Evolutionary conservation across 768 basidiomycete species (phyloP), one percentile per base, ranked within the genome.

Genomic region (Leucosporidium creatinivorum): DNA sequence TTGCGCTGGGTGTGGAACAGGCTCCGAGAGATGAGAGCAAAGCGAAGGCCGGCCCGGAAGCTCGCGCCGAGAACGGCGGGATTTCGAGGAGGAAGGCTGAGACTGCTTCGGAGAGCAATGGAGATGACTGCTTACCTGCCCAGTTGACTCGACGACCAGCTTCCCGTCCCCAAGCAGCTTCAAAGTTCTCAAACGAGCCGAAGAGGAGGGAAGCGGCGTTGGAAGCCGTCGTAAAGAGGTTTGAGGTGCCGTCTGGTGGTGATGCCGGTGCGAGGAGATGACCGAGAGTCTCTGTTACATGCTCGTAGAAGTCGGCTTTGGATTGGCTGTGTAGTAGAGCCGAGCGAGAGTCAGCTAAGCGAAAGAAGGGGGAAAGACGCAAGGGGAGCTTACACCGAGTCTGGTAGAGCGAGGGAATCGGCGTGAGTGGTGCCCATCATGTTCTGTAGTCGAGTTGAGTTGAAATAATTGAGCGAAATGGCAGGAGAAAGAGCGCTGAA

Each of bases 281-380:
- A 15, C 80, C 78, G 19, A 94, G 80, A 74, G 91, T 88, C 7
- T 76, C 75, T 68, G 84, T 79, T 31, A 93, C 84, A 78, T 92
- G 87, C 3, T 79, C 78, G 89, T 93, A 94, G 78, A 94, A 92
- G 47, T 87, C 84, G 12, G 81, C 47, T 77, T 93, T 96, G 30
- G 85, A 44, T 17, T 44, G 39, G 15, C 39, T 44, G 39, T 44
- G 39, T 15, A 44, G 39, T 6, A 44, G 39, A 44, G 15, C 39
- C 8, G 39, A 10, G 39, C 8, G 15, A 44, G 39, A 44, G 10
- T 44, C 10, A 44, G 39, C 13, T 6, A 44, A 44, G 15, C 39
- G 39, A 44, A 44, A 44, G 39, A 33, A 33, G 10, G 39, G 15
- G 39, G 39, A 44, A 44, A 44, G 39, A 44, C 39, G 39, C 39